Percentiles rank a stretch among this genome's conserved stretches.
phyloP scores from a whole-genome alignment of 805 yeast genomes.

The Yarrowia yakushimensis region DNA sequence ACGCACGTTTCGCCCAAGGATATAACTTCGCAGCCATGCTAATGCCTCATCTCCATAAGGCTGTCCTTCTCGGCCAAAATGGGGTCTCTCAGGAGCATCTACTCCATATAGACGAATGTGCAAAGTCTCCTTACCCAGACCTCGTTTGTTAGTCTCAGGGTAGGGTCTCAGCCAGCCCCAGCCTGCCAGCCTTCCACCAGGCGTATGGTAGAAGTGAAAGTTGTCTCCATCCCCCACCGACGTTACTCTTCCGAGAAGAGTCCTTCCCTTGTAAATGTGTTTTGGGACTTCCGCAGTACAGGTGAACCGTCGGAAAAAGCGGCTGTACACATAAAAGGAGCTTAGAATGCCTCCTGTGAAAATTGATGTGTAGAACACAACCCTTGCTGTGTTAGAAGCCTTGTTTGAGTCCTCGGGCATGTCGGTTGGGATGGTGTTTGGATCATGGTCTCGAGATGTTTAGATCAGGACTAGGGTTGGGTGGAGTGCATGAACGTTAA shows the following conservation, averaged over 20 bases:
- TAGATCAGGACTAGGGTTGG: slow-evolving; percentile 20
- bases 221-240: slow-evolving; percentile 96
- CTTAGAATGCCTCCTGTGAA: slow-evolving; percentile 41
- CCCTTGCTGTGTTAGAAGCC: slow-evolving; percentile 17
- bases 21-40: slow-evolving; percentile 62
- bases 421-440: background rate
- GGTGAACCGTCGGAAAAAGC: slow-evolving; percentile 50
- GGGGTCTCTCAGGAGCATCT: slow-evolving; percentile 95
- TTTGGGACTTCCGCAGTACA: slow-evolving; percentile 51
- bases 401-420: slow-evolving; percentile 12
- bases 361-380: slow-evolving; percentile 25
- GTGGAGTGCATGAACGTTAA: slow-evolving; percentile 16
- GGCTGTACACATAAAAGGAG: slow-evolving; percentile 45
- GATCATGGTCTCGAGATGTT: slow-evolving; percentile 14
- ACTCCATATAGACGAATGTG: slow-evolving; percentile 84
- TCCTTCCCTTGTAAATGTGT: slow-evolving; percentile 43
- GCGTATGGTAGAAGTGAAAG: slow-evolving; percentile 86
- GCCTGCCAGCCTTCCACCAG: slow-evolving; percentile 83
- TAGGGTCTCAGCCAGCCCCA: slow-evolving; percentile 86
- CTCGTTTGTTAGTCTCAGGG: slow-evolving; percentile 53
- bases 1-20: slow-evolving; percentile 64
- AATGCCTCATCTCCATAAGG: slow-evolving; percentile 83
- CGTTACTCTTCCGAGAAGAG: slow-evolving; percentile 70
- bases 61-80: slow-evolving; percentile 91
- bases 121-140: slow-evolving; percentile 60